phyloP scores from a whole-genome alignment of 2,329 filamentous ascomycete genomes.

The Aureobasidium mangrovei region DNA sequence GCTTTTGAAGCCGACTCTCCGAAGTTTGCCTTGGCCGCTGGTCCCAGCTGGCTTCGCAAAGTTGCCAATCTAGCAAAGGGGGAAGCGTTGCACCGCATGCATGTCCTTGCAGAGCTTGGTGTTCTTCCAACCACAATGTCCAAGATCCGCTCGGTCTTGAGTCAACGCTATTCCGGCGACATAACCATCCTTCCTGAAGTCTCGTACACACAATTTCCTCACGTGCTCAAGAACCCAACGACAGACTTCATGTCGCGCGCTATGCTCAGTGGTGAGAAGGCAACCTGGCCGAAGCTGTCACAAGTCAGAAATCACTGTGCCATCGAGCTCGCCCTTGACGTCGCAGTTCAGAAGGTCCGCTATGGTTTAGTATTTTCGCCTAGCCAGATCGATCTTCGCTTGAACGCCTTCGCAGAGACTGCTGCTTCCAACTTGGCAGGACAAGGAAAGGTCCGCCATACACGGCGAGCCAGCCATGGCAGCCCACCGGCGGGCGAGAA shows the following conservation, averaged over 20 bases:
- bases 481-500: conserved; percentile 8
- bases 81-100: conserved; percentile 71
- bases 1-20: conserved; percentile 25
- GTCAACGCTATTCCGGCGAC: conserved; percentile 86
- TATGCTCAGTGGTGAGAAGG: conserved; percentile 68
- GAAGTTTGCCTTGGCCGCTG: conserved; percentile 31
- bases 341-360: conserved; percentile 60
- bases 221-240: conserved; percentile 75
- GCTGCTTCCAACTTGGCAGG: background rate
- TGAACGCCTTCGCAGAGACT: conserved; percentile 18
- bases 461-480: conserved; percentile 5
- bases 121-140: conserved; percentile 70
- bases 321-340: conserved; percentile 76
- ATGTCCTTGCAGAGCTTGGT: conserved; percentile 70
- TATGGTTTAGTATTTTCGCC: conserved; percentile 61
- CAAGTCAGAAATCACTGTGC: conserved; percentile 80
- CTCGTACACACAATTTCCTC: conserved; percentile 61
- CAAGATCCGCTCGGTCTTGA: conserved; percentile 62
- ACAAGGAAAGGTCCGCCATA: background rate
- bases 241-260: conserved; percentile 77
- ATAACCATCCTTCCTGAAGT: conserved; percentile 88
- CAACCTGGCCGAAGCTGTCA: conserved; percentile 85
- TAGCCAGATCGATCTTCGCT: conserved; percentile 52
- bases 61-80: conserved; percentile 67
- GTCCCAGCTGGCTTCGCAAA: conserved; percentile 53